These are phyloP conservation scores for Talaromyces proteolyticus DNA, from an alignment of 495 filamentous ascomycete species.

Conservation along the genomic window DNA sequence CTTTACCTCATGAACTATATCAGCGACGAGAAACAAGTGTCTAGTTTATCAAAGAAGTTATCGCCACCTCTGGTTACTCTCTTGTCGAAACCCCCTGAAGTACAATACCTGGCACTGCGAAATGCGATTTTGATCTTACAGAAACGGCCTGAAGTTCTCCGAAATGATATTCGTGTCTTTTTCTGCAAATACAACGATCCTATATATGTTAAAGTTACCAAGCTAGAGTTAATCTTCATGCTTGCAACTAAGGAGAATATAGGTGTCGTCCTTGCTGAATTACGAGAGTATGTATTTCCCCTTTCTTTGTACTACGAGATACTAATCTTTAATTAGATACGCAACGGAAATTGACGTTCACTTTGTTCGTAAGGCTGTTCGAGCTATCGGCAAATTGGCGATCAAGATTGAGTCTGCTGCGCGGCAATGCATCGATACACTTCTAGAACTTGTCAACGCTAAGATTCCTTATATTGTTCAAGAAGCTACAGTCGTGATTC, in stretches of 20 bases:
- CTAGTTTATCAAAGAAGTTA: constrained; percentile 82
- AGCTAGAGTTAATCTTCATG: constrained; percentile 99
- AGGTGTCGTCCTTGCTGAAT: constrained; percentile 86
- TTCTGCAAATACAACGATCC: constrained; percentile 99
- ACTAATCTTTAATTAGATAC: constrained; percentile 44
- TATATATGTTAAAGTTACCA: constrained; percentile 99
- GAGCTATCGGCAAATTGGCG: constrained; percentile 94
- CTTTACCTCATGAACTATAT: constrained; percentile 99
- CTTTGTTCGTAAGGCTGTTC: constrained; percentile 95
- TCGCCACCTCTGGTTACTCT: constrained; percentile 94
- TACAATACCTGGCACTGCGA: constrained; percentile 91
- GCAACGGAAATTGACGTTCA: constrained; percentile 98
- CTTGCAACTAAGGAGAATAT: constrained; percentile 95
- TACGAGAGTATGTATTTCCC: constrained; percentile 63
- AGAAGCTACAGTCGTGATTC: constrained; percentile 98
- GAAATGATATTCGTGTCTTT: constrained; percentile 97
- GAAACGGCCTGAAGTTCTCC: constrained; percentile 84
- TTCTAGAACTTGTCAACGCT: constrained; percentile 92
- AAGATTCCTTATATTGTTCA: constrained; percentile 99
- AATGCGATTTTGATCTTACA: constrained; percentile 95
- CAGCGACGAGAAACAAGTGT: constrained; percentile 83
- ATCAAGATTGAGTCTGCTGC: constrained; percentile 98
- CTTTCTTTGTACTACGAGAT: not conserved
- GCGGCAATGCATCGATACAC: constrained; percentile 80
- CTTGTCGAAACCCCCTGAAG: constrained; percentile 91